phyloP scores from a whole-genome alignment of 352 stramenopile species.

The Globisporangium recalcitrans region DNA sequence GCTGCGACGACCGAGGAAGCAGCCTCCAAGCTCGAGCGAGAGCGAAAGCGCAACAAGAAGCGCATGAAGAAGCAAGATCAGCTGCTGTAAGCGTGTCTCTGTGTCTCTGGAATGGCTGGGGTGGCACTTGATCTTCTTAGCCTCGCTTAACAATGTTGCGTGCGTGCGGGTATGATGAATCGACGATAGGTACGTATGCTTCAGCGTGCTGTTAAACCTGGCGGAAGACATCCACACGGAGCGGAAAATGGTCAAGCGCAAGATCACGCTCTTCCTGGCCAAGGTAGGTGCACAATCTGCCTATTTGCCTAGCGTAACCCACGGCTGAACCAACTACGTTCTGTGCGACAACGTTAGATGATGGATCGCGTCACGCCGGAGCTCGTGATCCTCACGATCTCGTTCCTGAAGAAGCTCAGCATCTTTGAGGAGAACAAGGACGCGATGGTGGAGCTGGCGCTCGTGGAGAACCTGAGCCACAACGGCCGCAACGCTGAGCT shows the following conservation, averaged over 20 bases:
- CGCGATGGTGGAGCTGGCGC: conserved; percentile 77
- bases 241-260: conserved; percentile 94
- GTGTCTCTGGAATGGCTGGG: not conserved
- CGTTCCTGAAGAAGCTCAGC: conserved; percentile 92
- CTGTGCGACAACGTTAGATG: conserved; percentile 37
- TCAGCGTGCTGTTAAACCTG: conserved; percentile 93
- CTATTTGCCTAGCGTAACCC: not conserved
- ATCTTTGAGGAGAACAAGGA: conserved; percentile 96
- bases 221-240: conserved; percentile 92
- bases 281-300: conserved; percentile 31
- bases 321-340: too few species aligned
- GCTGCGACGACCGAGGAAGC: conserved; percentile 27
- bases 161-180: too few species aligned
- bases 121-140: too few species aligned
- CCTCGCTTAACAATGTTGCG: not conserved
- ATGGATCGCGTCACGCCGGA: conserved; percentile 86
- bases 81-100: conserved; percentile 59
- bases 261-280: conserved; percentile 76
- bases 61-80: conserved; percentile 92
- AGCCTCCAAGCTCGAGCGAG: conserved; percentile 61
- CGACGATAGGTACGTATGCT: conserved; percentile 75
- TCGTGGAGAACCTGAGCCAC: conserved; percentile 88
- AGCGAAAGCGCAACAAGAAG: conserved; percentile 85
- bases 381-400: conserved; percentile 86
- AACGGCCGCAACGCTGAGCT: conserved; percentile 88